A percentile compares a stretch with the other conserved stretches of the same genome.
Conservation (phyloP, 371 early-diverging fungal genomes). For the Mortierella sp. region DNA sequence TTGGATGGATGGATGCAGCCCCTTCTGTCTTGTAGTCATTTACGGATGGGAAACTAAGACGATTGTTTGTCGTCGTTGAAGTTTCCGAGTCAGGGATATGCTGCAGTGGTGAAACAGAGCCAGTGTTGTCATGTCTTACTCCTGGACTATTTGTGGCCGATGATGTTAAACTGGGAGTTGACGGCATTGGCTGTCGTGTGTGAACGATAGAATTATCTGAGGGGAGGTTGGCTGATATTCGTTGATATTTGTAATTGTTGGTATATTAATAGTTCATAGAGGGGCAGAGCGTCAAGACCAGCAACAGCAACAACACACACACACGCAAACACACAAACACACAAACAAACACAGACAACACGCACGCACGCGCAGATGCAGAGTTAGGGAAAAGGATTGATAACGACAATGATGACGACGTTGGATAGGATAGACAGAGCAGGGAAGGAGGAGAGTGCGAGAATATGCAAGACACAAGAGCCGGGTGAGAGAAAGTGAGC, state of each 20-base stretch:
- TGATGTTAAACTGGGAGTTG: constrained; percentile 17
- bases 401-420: background rate
- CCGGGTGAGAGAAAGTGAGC: background rate
- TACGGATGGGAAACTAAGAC: constrained; percentile 40
- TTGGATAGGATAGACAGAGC: background rate
- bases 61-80: background rate
- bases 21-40: constrained; percentile 21
- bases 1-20: background rate
- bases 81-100: constrained; percentile 7
- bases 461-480: background rate
- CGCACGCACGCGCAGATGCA: background rate
- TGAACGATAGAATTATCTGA: background rate
- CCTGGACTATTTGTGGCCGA: background rate
- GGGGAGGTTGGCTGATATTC: background rate
- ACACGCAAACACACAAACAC: no score
- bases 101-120: constrained; percentile 1
- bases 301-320: no score
- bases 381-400: background rate
- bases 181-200: constrained; percentile 22
- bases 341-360: background rate
- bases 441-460: background rate
- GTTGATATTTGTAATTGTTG: background rate
- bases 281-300: background rate
- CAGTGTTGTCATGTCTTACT: constrained; percentile 16
- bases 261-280: background rate